These are phyloP conservation scores for Corrigiola litoralis DNA, from an alignment of 179 eudicot genomes.

Conservation along the genomic window DNA sequence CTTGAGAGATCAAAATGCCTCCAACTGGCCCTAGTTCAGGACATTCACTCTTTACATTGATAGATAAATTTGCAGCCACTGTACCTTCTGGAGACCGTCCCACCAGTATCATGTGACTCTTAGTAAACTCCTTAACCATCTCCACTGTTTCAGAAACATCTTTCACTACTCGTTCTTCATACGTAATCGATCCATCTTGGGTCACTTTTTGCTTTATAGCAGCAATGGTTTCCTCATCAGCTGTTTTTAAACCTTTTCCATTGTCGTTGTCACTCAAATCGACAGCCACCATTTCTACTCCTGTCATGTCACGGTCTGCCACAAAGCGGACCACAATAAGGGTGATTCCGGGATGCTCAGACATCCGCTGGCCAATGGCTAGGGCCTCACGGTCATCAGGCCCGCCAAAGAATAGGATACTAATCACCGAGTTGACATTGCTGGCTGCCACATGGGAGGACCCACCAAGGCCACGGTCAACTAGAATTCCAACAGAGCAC, in stretches of 20 bases:
- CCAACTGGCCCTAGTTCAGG: conserved; percentile 66
- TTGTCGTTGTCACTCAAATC: conserved; percentile 24
- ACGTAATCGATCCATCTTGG: conserved; percentile 29
- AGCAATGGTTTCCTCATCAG: conserved; percentile 36
- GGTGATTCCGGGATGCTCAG: conserved; percentile 78
- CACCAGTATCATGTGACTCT: conserved; percentile 46
- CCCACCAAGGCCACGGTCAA: conserved; percentile 87
- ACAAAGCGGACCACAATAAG: conserved; percentile 42
- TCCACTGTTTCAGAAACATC: conserved; percentile 22
- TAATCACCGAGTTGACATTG: conserved; percentile 43
- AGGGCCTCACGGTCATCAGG: conserved; percentile 72
- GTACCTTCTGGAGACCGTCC: conserved; percentile 48
- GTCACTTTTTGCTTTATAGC: conserved; percentile 23
- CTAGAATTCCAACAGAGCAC: conserved; percentile 72
- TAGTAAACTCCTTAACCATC: conserved; percentile 21
- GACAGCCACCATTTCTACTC: conserved; percentile 17
- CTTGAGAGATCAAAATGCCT: conserved; percentile 41
- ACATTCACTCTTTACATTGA: conserved; percentile 35
- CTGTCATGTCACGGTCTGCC: conserved; percentile 26
- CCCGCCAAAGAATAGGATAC: conserved; percentile 58
- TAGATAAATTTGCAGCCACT: conserved; percentile 20
- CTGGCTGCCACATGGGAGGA: conserved; percentile 58
- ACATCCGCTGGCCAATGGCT: conserved; percentile 58
- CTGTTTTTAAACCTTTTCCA: conserved; percentile 8
- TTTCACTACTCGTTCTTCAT: conserved; percentile 43